Conservation (phyloP, 78 protist genomes). For the Speleostelium caveatum region DNA sequence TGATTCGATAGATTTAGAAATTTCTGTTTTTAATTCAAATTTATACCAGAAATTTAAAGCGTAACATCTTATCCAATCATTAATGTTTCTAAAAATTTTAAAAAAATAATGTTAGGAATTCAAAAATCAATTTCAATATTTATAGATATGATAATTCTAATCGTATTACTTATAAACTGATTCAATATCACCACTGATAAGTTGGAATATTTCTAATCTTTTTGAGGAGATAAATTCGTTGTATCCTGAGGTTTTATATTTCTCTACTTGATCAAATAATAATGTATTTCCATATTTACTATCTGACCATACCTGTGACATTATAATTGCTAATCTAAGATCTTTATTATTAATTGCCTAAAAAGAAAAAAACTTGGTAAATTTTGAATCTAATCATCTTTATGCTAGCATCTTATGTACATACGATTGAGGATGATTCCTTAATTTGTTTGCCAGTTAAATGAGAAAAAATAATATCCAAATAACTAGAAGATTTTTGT, state of each 20-base stretch:
- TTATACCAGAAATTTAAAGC: constrained; percentile 65
- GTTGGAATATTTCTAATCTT: constrained; percentile 33
- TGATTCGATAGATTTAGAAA: neutral
- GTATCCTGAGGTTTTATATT: constrained; percentile 35
- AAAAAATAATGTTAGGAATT: neutral
- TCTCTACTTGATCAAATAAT: neutral
- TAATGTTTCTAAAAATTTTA: neutral
- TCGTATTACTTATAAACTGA: constrained; percentile 8
- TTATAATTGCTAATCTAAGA: constrained; percentile 59
- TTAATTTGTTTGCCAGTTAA: constrained; percentile 36
- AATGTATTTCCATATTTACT: neutral
- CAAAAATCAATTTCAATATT: neutral
- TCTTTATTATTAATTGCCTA: constrained; percentile 46
- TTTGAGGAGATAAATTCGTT: constrained; percentile 16
- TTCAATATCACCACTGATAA: constrained; percentile 56
- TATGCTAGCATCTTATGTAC: no score
- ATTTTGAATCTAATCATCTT: no score
- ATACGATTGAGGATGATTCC: no score
- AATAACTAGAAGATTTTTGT: constrained; percentile 2
- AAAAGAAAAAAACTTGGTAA: no score
- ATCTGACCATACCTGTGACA: constrained; percentile 56
- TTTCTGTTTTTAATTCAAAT: neutral
- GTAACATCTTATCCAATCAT: constrained; percentile 74
- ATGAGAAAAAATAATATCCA: constrained; percentile 33
- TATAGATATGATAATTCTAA: no score